phyloP scores from a whole-genome alignment of 345 rosid species.

The Hirschfeldia incana region DNA sequence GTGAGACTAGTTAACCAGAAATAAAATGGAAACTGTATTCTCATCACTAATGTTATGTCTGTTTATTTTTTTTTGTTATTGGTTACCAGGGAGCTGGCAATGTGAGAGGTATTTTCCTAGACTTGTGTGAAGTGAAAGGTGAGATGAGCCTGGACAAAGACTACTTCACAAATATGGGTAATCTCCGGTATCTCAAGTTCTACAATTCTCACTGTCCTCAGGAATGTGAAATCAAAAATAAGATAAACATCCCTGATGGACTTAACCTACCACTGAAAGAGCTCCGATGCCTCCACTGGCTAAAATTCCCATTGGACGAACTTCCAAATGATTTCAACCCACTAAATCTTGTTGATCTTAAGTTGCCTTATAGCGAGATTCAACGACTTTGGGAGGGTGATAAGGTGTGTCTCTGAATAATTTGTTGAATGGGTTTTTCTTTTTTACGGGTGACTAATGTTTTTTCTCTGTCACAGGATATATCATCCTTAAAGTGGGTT shows the following conservation, averaged over 20 bases:
- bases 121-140: neutral
- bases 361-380: slow-evolving; percentile 9
- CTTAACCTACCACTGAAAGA: neutral
- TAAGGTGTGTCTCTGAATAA: slow-evolving; percentile 17
- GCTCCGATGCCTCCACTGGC: neutral
- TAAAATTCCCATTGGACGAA: neutral
- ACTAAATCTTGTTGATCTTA: slow-evolving; percentile 15
- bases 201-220: neutral
- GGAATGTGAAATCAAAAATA: neutral
- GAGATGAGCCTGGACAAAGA: neutral
- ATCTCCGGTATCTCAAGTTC: neutral
- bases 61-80: neutral
- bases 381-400: slow-evolving; percentile 29
- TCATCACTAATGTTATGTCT: neutral
- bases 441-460: neutral
- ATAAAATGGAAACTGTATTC: neutral
- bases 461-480: slow-evolving; percentile 7
- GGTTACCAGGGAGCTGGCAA: neutral
- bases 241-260: neutral
- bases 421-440: neutral
- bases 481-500: neutral
- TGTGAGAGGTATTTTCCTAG: neutral
- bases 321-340: slow-evolving; percentile 24
- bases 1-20: neutral
- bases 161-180: neutral